These are phyloP conservation scores for Zygotorulaspora mrakii DNA, from an alignment of 1,139 yeast genomes.

Conservation along the genomic window DNA sequence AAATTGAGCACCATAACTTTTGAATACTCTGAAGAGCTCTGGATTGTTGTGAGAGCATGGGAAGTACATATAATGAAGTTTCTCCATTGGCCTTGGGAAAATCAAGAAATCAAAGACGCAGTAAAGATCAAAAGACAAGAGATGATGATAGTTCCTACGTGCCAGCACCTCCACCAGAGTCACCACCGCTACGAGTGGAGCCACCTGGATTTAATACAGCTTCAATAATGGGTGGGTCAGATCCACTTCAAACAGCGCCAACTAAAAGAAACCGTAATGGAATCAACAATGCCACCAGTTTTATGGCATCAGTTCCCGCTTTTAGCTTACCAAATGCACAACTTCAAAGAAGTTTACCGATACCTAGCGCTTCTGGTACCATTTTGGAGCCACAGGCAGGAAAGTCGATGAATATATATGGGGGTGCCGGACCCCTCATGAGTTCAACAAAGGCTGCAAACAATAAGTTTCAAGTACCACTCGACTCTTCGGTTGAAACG, in stretches of 20 bases:
- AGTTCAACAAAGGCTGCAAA: not conserved
- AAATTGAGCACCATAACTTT: no score
- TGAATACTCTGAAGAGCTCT: no score
- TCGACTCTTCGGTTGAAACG: not conserved
- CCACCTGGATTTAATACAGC: not conserved
- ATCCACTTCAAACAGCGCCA: not conserved
- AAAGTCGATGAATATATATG: not conserved
- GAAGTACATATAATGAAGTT: slow-evolving; percentile 22
- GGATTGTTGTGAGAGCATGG: slow-evolving; percentile 5
- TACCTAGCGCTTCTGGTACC: slow-evolving; percentile 7
- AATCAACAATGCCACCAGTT: not conserved
- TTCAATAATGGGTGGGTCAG: not conserved
- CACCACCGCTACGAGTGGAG: slow-evolving; percentile 7
- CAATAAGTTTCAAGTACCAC: not conserved
- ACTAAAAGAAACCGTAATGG: not conserved
- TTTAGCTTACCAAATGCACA: not conserved
- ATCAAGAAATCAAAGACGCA: slow-evolving; percentile 5
- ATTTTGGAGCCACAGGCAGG: slow-evolving; percentile 1
- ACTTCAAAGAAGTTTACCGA: slow-evolving; percentile 6
- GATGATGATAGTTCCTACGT: slow-evolving; percentile 2
- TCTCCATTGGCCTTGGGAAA: slow-evolving; percentile 14
- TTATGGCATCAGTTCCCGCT: not conserved
- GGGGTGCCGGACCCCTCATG: not conserved
- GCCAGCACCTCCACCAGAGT: slow-evolving; percentile 8
- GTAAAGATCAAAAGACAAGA: not conserved